A percentile compares a stretch with the other conserved stretches of the same genome.
Evolutionary conservation across 768 basidiomycete genomes (phyloP).

Genomic region (Termitomyces sp.): DNA sequence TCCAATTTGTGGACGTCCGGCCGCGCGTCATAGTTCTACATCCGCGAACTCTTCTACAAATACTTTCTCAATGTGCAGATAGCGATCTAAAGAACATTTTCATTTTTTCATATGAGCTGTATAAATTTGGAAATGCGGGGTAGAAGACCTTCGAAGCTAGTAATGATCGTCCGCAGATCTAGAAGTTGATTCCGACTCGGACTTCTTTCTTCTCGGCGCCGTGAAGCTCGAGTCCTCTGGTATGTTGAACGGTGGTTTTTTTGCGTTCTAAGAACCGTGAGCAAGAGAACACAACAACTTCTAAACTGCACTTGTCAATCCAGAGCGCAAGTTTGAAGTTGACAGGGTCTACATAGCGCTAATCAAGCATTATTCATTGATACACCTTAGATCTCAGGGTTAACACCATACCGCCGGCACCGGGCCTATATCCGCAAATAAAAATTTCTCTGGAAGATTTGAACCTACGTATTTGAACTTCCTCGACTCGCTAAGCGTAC

Average conservation of each 20-base stretch:
- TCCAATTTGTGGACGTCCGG: background rate
- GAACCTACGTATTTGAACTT: background rate
- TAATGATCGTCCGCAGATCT: background rate
- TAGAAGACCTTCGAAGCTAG: background rate
- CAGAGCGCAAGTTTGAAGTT: background rate
- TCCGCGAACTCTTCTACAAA: background rate
- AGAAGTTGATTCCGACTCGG: conserved; percentile 4
- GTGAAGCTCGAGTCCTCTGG: conserved; percentile 1
- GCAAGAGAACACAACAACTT: conserved; percentile 1
- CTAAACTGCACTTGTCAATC: background rate
- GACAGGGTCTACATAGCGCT: background rate
- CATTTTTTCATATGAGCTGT: background rate
- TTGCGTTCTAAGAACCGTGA: conserved; percentile 1
- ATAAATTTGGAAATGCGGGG: conserved; percentile 1
- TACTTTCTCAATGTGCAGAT: background rate
- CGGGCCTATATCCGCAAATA: background rate
- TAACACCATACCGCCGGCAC: background rate
- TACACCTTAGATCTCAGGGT: background rate
- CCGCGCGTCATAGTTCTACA: background rate
- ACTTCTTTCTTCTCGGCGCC: background rate
- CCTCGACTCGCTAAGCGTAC: background rate
- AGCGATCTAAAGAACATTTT: background rate
- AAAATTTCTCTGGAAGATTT: background rate
- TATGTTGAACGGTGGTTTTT: conserved; percentile 2
- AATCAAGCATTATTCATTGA: conserved; percentile 4